Base-by-base conservation (phyloP, 306 rosid genomes). In the Cotoneaster glaucophyllus region DNA sequence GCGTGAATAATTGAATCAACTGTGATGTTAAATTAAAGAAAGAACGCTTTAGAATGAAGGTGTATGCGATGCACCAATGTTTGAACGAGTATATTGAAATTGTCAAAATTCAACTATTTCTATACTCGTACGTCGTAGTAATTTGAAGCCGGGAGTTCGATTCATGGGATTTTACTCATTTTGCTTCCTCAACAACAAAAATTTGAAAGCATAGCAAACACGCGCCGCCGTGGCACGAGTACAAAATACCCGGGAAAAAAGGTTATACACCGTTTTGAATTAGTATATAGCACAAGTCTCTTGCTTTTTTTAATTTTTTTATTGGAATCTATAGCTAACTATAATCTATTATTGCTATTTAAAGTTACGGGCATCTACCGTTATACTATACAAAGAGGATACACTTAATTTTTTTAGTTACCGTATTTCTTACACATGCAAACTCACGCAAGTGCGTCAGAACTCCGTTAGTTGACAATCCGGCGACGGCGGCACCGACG, bases 401-500 rank as follows among this genome's bases (percentile, higher is more conserved):
- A 31, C 61, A 22, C 68, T n/a, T n/a, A n/a, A n/a, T n/a, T 67
- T 25, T 10, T 48, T 70, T 26, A 10, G 13, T 24, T 4, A 71
- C 39, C 61, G 54, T 50, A 59, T 31, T 66, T 8, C 62, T 28
- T 59, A 48, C 81, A 67, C 78, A 73, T 67, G 78, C 69, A 48
- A 31, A 1, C 66, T 39, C 39, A 32, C 66, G 17, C 76, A 56
- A 39, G 41, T 57, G 79, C 32, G 48, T 82, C 80, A 82, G 79
- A 78, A 82, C 64, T 74, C 85, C 66, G 77, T 64, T 14, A 69
- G 32, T 45, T 52, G 74, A 66, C 64, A 61, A 29, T 82, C 85
- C 6, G 93, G 93, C 9, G 97, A 91, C 39, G 91, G 79, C 32
- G 90, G 89, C 76, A 86, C 25, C 5, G 90, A 81, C 71, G 93